Conservation (phyloP, 805 yeast genomes). For the Hemisphaericaspora nanyangensis region DNA sequence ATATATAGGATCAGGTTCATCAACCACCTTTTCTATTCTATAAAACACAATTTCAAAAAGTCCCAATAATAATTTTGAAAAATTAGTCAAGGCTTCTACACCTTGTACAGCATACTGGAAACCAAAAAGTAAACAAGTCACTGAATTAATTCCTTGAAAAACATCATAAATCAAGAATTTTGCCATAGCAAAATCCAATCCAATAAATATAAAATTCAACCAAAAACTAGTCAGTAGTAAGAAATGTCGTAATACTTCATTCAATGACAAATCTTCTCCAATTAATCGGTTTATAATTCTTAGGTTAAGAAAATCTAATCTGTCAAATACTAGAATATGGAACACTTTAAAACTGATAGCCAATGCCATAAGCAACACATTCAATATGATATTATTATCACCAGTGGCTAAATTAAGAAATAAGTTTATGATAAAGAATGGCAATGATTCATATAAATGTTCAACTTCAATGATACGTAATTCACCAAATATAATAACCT, state of each 20-base stretch:
- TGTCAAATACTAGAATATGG: conserved; percentile 67
- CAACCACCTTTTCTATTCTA: conserved; percentile 6
- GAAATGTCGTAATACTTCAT: conserved; percentile 23
- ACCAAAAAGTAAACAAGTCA: conserved; percentile 63
- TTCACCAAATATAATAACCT: conserved; percentile 63
- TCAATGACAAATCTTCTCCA: conserved; percentile 11
- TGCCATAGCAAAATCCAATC: conserved; percentile 51
- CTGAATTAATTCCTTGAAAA: conserved; percentile 48
- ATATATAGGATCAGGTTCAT: too few relatives aligned
- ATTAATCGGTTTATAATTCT: conserved; percentile 22
- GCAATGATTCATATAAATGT: conserved; percentile 43
- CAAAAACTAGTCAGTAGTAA: conserved; percentile 32
- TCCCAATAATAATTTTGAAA: conserved; percentile 47
- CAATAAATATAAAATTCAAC: conserved; percentile 42
- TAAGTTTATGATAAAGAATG: conserved; percentile 39
- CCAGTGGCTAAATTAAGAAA: conserved; percentile 64
- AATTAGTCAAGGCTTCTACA: conserved; percentile 46
- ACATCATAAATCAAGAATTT: conserved; percentile 54
- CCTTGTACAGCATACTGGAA: conserved; percentile 69
- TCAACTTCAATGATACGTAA: conserved; percentile 73
- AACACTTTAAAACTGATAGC: conserved; percentile 51
- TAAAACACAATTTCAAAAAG: conserved; percentile 51
- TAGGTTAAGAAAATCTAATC: conserved; percentile 41
- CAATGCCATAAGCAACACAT: conserved; percentile 35
- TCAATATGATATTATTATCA: conserved; percentile 56